Evolutionary conservation across 176 grass and related monocot species (phyloP).

Genomic region (Bolboschoenus planiculmis): DNA sequence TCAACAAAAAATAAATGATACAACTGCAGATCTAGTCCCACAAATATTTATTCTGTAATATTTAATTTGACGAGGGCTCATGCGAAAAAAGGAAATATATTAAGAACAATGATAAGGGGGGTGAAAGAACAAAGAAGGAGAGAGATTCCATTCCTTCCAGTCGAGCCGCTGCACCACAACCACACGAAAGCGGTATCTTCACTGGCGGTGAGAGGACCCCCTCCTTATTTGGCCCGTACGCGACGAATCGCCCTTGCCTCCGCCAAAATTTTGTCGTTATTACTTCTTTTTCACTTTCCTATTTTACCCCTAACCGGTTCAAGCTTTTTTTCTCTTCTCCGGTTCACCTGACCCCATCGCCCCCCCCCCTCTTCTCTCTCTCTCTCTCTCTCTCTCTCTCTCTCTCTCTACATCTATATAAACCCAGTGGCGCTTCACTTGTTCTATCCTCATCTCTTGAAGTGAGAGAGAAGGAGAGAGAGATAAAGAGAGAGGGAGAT

Average conservation of each 20-base stretch:
- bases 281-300: background rate
- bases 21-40: background rate
- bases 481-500: background rate
- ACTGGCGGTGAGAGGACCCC: background rate
- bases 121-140: background rate
- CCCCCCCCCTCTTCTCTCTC: background rate
- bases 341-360: background rate
- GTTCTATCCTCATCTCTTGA: slow-evolving; percentile 1
- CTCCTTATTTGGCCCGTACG: slow-evolving; percentile 6
- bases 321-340: background rate
- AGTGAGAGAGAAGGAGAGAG: background rate
- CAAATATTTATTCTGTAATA: background rate
- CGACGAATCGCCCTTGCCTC: slow-evolving; percentile 28
- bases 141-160: background rate
- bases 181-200: background rate
- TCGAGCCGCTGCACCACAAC: background rate
- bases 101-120: background rate
- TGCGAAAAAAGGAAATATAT: background rate
- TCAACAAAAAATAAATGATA: background rate
- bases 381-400: background rate
- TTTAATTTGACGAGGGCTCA: background rate
- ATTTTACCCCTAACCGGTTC: slow-evolving; percentile 14
- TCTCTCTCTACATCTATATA: background rate
- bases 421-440: background rate
- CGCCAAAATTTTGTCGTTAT: slow-evolving; percentile 21